phyloP scores from a whole-genome alignment of 192 early-diverging fungal species.

The Podila horticola region DNA sequence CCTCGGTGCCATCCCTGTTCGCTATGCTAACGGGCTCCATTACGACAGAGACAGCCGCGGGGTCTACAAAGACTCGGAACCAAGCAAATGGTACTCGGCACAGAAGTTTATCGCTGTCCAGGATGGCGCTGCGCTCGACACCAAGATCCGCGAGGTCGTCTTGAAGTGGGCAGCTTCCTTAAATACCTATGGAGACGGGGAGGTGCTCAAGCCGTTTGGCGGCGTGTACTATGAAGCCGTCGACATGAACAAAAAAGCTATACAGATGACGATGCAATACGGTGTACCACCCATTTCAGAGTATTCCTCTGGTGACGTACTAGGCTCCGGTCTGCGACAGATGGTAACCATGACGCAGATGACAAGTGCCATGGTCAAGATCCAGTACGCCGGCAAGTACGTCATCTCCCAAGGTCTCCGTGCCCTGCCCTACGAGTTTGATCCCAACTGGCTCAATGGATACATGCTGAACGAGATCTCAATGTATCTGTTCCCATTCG shows the following conservation, averaged over 20 bases:
- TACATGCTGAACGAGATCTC: slow-evolving; percentile 15
- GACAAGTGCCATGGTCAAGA: slow-evolving; percentile 28
- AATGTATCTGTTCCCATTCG: slow-evolving; percentile 25
- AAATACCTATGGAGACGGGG: neutral
- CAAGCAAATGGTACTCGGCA: neutral
- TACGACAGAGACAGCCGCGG: too few species aligned
- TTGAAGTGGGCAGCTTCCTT: neutral
- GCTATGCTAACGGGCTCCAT: neutral
- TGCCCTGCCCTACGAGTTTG: slow-evolving; percentile 22
- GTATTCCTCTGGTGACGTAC: neutral
- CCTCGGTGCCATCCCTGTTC: slow-evolving; percentile 33
- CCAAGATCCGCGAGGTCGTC: slow-evolving; percentile 1
- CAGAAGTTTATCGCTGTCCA: slow-evolving; percentile 6
- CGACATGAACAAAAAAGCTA: neutral
- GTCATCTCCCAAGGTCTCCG: slow-evolving; percentile 28
- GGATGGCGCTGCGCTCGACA: slow-evolving; percentile 8
- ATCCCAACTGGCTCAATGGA: slow-evolving; percentile 2
- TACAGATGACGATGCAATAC: slow-evolving; percentile 35
- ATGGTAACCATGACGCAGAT: slow-evolving; percentile 33
- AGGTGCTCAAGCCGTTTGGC: slow-evolving; percentile 11
- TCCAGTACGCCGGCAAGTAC: slow-evolving; percentile 24
- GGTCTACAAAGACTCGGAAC: too few species aligned
- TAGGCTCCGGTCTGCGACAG: slow-evolving; percentile 22
- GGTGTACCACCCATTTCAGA: slow-evolving; percentile 7
- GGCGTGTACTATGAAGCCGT: slow-evolving; percentile 8